phyloP scores from a whole-genome alignment of 2,329 filamentous ascomycete genomes.

The Aspergillus jensenii region DNA sequence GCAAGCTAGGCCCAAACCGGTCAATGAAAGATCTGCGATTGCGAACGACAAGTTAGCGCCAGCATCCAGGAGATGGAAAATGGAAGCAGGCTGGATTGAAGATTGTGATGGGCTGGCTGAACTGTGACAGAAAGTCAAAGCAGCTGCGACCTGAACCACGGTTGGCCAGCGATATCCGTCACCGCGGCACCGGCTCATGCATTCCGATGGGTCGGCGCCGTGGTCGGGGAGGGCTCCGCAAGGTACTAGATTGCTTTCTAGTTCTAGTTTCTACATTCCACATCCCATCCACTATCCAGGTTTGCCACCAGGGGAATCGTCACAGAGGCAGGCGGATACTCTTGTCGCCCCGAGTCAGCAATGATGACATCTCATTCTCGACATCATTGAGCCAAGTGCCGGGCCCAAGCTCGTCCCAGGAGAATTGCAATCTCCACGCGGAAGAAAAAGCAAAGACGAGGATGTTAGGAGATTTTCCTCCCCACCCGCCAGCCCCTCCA shows the following conservation, averaged over 20 bases:
- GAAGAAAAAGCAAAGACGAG: background rate
- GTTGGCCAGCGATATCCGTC: constrained; percentile 29
- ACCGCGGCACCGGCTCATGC: constrained; percentile 36
- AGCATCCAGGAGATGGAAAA: background rate
- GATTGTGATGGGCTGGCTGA: background rate
- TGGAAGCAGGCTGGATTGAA: background rate
- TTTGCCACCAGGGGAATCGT: constrained; percentile 9
- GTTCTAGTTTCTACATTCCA: too few relatives aligned
- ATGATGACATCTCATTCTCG: too few relatives aligned
- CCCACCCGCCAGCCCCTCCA: background rate
- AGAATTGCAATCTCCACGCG: background rate
- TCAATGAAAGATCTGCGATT: background rate
- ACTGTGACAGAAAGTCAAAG: background rate
- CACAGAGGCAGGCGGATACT: background rate
- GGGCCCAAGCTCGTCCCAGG: too few relatives aligned
- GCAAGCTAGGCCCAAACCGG: constrained; percentile 1
- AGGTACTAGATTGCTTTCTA: background rate
- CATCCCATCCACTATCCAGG: background rate
- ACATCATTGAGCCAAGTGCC: too few relatives aligned
- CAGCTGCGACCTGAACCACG: constrained; percentile 5
- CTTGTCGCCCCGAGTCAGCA: too few relatives aligned
- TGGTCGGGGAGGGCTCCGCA: background rate
- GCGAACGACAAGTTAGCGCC: background rate
- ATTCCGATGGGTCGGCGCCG: constrained; percentile 28
- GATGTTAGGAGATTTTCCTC: constrained; percentile 2